A percentile compares a stretch with the other conserved stretches of the same genome.
Evolutionary conservation across 2,329 filamentous ascomycete species (phyloP).

Genomic region (Nothopassalora personata): DNA sequence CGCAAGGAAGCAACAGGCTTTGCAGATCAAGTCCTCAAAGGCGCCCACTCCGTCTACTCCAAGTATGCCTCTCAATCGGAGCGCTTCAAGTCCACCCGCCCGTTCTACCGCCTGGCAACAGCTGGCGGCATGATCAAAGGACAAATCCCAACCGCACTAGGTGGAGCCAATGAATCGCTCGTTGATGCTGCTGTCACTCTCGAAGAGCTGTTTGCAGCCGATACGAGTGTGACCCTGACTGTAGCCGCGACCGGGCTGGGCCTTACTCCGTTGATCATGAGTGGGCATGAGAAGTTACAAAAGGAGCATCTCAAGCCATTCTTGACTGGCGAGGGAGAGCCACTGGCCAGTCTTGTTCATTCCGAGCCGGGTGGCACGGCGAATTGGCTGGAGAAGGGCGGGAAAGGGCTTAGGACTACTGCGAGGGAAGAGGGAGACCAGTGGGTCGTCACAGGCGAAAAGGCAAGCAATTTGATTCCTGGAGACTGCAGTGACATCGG

Average conservation of each 20-base stretch:
- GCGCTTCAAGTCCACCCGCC: slow-evolving; percentile 46
- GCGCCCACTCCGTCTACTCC: slow-evolving; percentile 27
- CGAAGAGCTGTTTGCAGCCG: slow-evolving; percentile 51
- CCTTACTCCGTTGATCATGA: slow-evolving; percentile 47
- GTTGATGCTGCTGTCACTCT: slow-evolving; percentile 48
- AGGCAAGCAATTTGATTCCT: slow-evolving; percentile 32
- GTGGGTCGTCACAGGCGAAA: slow-evolving; percentile 52
- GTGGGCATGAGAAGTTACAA: slow-evolving; percentile 37
- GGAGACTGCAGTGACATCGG: neutral
- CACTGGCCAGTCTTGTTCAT: slow-evolving; percentile 48
- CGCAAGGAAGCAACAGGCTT: slow-evolving; percentile 28
- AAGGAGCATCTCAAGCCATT: slow-evolving; percentile 40
- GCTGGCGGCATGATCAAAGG: slow-evolving; percentile 44
- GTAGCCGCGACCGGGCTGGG: slow-evolving; percentile 51
- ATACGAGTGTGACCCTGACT: slow-evolving; percentile 47
- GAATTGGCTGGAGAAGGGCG: slow-evolving; percentile 50
- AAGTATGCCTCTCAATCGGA: slow-evolving; percentile 25
- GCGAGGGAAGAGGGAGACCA: slow-evolving; percentile 46
- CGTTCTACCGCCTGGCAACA: slow-evolving; percentile 44
- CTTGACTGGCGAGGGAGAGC: slow-evolving; percentile 33
- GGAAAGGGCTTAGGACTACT: slow-evolving; percentile 45
- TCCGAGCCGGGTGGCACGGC: slow-evolving; percentile 50
- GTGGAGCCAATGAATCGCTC: slow-evolving; percentile 43
- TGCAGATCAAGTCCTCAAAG: slow-evolving; percentile 23
- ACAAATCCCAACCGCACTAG: slow-evolving; percentile 43